Evolutionary conservation across 768 basidiomycete species (phyloP).

Genomic region (Pisolithus orientalis): DNA sequence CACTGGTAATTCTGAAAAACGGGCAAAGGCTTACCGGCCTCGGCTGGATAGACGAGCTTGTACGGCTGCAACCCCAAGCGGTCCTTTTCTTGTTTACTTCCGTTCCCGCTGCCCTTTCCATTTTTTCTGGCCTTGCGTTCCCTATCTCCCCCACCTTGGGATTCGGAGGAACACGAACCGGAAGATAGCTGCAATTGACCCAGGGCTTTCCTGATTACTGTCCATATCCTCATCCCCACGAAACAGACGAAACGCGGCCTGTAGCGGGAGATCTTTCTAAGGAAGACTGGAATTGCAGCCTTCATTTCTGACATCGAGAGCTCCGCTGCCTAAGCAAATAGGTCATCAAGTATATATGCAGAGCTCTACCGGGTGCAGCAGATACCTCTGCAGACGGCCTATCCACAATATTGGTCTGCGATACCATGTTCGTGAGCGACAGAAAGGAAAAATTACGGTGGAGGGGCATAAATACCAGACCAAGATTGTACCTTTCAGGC

Average conservation of each 20-base stretch:
- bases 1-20: background rate
- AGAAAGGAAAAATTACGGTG: background rate
- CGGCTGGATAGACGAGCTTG: constrained; percentile 12
- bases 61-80: constrained; percentile 18
- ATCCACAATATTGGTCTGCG: constrained; percentile 69
- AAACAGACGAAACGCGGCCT: constrained; percentile 70
- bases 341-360: background rate
- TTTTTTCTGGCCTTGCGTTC: constrained; percentile 4
- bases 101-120: constrained; percentile 4
- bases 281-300: constrained; percentile 48
- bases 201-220: constrained; percentile 29
- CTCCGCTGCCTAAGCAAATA: constrained; percentile 29
- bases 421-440: background rate
- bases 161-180: background rate
- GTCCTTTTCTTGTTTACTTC: constrained; percentile 3
- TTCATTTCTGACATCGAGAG: constrained; percentile 47
- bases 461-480: constrained; percentile 45
- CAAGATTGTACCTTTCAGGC: constrained; percentile 52
- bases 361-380: background rate
- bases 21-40: constrained; percentile 3
- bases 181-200: constrained; percentile 24
- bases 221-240: constrained; percentile 69
- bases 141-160: background rate
- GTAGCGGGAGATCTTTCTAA: constrained; percentile 50
- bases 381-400: constrained; percentile 60